Evolutionary conservation across 2,329 filamentous ascomycete genomes (phyloP), one percentile per base, ranked within the genome.

Genomic region (Stagonosporopsis vannaccii): DNA sequence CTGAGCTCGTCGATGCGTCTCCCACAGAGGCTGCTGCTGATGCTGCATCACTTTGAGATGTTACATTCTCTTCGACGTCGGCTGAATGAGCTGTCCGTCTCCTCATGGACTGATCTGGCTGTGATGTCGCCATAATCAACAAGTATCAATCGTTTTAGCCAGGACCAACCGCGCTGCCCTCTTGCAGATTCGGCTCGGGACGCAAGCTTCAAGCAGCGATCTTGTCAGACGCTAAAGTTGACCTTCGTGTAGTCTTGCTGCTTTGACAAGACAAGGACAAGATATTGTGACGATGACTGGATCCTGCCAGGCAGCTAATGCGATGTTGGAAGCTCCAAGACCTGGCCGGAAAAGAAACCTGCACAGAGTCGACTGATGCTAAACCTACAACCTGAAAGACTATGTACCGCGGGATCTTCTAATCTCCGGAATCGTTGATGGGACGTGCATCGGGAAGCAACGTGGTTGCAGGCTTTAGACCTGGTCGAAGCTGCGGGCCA

Each of bases 391-490:
- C 17, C 32, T 40, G 53, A 17, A 33, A 37, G 30, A 17, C 22
- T 28, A 25, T 51, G 37, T 47, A 48, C 37, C 15, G 43, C 36
- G 42, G 41, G 33, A 43, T 9, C n/a, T 7, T 56, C 33, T 19
- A 42, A 36, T 26, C 12, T 40, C 46, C 36, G 42, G 33, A 19
- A 41, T n/a, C 42, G 47, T 28, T 23, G 17, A 43, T 19, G 37
- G 37, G 47, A 42, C 37, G 47, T 47, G 47, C 47, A 33, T 20
- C 37, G 53, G 47, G 42, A 46, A 51, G 53, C 17, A 56, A 56
- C 53, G 47, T 56, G 53, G 53, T 51, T 51, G 43, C 53, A 51
- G 42, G 47, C 53, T 47, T 56, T 30, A 42, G 13, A 20, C 41
- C 53, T 51, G 42, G 53, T 50, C 47, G 28, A 13, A 35, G 37